phyloP scores from a whole-genome alignment of 768 basidiomycete species.

The Termitomyces sp. region DNA sequence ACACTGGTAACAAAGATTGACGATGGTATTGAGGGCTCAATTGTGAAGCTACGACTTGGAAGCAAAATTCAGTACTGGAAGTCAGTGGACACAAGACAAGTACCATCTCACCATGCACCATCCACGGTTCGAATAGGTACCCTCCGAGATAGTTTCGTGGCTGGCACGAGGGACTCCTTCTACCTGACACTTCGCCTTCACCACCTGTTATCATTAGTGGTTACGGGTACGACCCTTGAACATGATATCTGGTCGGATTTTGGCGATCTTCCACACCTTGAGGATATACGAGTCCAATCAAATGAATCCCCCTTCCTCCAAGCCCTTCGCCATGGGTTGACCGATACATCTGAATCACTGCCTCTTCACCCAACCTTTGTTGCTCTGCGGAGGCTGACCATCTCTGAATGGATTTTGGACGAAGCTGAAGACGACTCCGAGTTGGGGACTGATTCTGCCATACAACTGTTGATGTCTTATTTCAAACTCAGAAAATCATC shows the following conservation, averaged over 20 bases:
- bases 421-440: neutral
- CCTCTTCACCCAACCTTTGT: neutral
- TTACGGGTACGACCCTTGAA: neutral
- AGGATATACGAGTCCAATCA: neutral
- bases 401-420: neutral
- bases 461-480: neutral
- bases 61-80: neutral
- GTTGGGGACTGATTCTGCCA: neutral
- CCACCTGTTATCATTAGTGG: neutral
- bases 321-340: neutral
- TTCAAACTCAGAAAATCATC: neutral
- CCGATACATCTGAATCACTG: neutral
- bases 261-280: neutral
- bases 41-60: neutral
- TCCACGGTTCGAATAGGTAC: neutral
- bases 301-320: neutral
- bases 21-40: neutral
- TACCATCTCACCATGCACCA: neutral
- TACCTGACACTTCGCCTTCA: neutral
- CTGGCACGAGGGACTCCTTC: neutral
- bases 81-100: neutral
- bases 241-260: neutral
- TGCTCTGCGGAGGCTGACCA: neutral
- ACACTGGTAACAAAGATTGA: neutral
- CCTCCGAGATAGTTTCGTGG: fast-evolving